Evolutionary conservation across 352 stramenopile genomes (phyloP).

Genomic region (Phytophthora fragariaefolia): DNA sequence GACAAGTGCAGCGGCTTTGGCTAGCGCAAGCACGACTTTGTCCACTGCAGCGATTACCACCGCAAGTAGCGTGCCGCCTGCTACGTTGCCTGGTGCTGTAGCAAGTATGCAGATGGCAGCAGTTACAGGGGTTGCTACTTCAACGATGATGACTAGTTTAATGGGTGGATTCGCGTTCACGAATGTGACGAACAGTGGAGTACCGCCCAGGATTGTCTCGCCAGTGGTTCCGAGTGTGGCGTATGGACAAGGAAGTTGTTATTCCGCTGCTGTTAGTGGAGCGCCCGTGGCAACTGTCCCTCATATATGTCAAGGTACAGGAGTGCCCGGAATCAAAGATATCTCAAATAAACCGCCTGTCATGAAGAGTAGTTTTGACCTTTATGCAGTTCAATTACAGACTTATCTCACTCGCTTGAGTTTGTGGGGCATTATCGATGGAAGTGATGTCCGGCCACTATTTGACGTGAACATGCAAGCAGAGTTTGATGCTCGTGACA

Average conservation of each 20-base stretch:
- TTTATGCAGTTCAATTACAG: slow-evolving; percentile 14
- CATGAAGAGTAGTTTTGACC: slow-evolving; percentile 13
- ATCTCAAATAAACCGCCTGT: neutral
- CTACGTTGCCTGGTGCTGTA: neutral
- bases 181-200: neutral
- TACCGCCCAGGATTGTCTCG: neutral
- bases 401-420: slow-evolving; percentile 7
- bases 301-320: neutral
- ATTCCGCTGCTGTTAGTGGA: neutral
- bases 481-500: slow-evolving; percentile 14
- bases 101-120: neutral
- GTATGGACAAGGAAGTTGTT: neutral
- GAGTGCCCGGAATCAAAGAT: neutral
- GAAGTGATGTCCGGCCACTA: neutral
- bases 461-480: neutral
- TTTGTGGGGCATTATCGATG: slow-evolving; percentile 6
- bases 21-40: neutral
- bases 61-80: too few relatives aligned
- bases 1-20: neutral
- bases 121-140: neutral
- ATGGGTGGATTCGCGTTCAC: neutral
- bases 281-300: neutral
- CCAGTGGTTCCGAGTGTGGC: too few relatives aligned
- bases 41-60: neutral
- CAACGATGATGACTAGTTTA: neutral